Conservation (phyloP, 2,329 filamentous ascomycete genomes). For the Endothia cerciana region DNA sequence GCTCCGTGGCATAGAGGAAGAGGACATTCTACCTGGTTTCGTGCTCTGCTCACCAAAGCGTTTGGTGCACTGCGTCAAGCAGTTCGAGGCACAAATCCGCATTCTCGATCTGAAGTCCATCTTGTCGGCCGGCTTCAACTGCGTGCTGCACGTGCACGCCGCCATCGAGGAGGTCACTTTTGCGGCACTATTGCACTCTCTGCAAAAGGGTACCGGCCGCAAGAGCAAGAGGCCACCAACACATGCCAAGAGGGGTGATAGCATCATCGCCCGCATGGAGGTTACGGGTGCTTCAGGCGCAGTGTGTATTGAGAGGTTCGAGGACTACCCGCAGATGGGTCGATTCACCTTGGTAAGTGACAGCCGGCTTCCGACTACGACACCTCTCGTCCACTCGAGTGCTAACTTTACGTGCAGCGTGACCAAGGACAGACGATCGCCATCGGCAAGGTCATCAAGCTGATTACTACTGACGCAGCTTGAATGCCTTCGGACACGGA, state of each 20-base stretch:
- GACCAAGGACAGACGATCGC: conserved; percentile 94
- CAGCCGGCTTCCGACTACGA: neutral
- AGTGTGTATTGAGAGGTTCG: conserved; percentile 92
- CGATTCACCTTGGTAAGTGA: conserved; percentile 75
- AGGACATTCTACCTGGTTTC: conserved; percentile 93
- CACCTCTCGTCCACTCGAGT: neutral
- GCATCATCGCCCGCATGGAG: conserved; percentile 91
- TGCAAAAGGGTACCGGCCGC: conserved; percentile 91
- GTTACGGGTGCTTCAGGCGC: conserved; percentile 82
- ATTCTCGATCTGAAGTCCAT: conserved; percentile 95
- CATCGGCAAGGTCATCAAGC: conserved; percentile 98
- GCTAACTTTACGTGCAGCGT: conserved; percentile 33
- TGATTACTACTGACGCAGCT: conserved; percentile 54
- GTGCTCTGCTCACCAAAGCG: conserved; percentile 95
- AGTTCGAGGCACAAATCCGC: conserved; percentile 95
- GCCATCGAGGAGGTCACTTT: conserved; percentile 98
- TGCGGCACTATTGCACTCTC: conserved; percentile 81
- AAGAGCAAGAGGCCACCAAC: conserved; percentile 93
- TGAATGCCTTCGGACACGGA: conserved; percentile 24
- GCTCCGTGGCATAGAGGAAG: conserved; percentile 93
- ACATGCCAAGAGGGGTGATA: conserved; percentile 79
- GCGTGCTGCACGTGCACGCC: conserved; percentile 94
- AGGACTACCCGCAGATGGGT: conserved; percentile 93
- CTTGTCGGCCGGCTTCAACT: conserved; percentile 93
- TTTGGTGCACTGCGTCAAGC: conserved; percentile 83